Conservation (phyloP, 345 rosid species). For the Arabidopsis thaliana region DNA sequence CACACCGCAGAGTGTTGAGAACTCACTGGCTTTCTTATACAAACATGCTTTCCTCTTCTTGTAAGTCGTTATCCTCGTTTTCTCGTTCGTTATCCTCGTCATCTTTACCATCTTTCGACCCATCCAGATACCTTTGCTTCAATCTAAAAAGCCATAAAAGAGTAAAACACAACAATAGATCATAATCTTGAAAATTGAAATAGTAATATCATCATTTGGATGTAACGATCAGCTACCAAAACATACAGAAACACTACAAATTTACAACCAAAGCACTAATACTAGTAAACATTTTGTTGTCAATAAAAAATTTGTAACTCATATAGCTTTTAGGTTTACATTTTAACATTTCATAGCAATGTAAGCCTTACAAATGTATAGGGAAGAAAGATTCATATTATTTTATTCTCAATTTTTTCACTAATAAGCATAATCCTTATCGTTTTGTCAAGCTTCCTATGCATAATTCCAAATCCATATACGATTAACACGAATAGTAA, state of each 20-base stretch:
- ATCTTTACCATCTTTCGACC: slow-evolving; percentile 48
- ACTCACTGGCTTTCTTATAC: slow-evolving; percentile 47
- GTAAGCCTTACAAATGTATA: background rate
- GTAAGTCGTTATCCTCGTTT: slow-evolving; percentile 47
- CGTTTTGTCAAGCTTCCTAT: background rate
- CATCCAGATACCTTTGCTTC: slow-evolving; percentile 24
- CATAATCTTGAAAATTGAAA: background rate
- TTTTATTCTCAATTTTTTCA: background rate
- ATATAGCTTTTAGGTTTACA: background rate
- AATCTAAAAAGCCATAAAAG: background rate
- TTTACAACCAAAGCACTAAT: background rate
- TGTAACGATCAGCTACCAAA: background rate
- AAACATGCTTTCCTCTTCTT: slow-evolving; percentile 48
- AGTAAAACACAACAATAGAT: background rate
- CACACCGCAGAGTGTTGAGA: slow-evolving; percentile 51
- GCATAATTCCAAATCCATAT: background rate
- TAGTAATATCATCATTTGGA: background rate
- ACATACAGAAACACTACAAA: background rate
- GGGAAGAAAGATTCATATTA: background rate
- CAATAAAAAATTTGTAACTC: background rate
- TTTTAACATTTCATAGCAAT: background rate
- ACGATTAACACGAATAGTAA: background rate
- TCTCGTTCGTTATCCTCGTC: slow-evolving; percentile 46
- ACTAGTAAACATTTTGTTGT: background rate
- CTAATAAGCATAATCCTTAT: background rate